A percentile compares a stretch with the other conserved stretches of the same genome.
Evolutionary conservation across 148 eudicot genomes (phyloP).

Genomic region (Gaultheria prostrata): DNA sequence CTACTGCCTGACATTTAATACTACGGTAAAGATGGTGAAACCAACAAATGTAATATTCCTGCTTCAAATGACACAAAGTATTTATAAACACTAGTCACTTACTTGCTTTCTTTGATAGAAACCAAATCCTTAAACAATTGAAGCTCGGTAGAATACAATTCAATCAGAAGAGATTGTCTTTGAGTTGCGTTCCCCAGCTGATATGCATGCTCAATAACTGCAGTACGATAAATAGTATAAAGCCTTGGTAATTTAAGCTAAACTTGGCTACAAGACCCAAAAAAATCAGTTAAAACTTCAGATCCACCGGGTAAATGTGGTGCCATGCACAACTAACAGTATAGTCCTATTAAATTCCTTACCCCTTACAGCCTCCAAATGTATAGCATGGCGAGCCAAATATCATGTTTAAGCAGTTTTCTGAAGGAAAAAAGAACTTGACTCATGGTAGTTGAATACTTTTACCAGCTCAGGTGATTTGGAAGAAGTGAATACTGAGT

Average conservation of each 20-base stretch:
- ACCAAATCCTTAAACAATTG: slow-evolving; percentile 84
- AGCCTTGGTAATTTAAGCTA: neutral
- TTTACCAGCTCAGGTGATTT: neutral
- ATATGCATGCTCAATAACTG: slow-evolving; percentile 91
- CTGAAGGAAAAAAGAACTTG: neutral
- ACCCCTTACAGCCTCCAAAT: neutral
- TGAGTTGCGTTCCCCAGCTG: slow-evolving; percentile 71
- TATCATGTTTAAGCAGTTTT: neutral
- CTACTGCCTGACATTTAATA: neutral
- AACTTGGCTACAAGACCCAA: neutral
- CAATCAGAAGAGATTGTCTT: slow-evolving; percentile 76
- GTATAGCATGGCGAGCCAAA: neutral
- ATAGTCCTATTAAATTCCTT: slow-evolving; percentile 5
- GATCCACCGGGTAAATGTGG: neutral
- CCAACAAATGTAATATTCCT: neutral
- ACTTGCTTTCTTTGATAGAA: slow-evolving; percentile 72
- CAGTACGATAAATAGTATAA: slow-evolving; percentile 21
- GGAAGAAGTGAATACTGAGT: neutral
- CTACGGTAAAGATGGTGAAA: neutral
- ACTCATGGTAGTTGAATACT: neutral
- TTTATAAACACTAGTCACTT: slow-evolving; percentile 12
- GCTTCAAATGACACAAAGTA: neutral
- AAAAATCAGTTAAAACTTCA: neutral
- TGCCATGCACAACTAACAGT: neutral
- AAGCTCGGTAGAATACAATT: slow-evolving; percentile 89